phyloP scores from a whole-genome alignment of 2,329 filamentous ascomycete species.

The Nemania serpens region DNA sequence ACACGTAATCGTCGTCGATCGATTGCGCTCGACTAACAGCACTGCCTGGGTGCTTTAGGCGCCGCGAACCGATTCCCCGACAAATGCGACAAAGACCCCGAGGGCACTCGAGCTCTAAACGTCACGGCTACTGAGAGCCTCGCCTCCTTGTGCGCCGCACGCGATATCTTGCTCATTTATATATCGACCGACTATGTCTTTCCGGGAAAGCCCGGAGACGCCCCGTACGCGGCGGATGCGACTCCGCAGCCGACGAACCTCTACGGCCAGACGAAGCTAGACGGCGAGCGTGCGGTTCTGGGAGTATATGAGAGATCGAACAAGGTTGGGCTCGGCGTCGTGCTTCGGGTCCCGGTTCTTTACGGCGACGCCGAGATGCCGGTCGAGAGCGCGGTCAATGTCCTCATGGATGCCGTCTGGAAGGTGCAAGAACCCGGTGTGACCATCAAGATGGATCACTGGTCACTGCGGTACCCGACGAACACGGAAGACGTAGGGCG shows the following conservation, averaged over 20 bases:
- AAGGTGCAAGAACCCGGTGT: slow-evolving; percentile 68
- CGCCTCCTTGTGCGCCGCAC: slow-evolving; percentile 66
- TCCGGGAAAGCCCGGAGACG: slow-evolving; percentile 73
- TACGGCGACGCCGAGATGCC: slow-evolving; percentile 76
- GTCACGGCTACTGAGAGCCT: slow-evolving; percentile 71
- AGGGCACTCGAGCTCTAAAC: slow-evolving; percentile 74
- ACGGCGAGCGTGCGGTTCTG: slow-evolving; percentile 68
- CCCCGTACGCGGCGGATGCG: slow-evolving; percentile 74
- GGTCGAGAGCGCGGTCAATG: slow-evolving; percentile 81
- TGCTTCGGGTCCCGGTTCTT: slow-evolving; percentile 80
- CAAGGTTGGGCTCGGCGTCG: slow-evolving; percentile 62
- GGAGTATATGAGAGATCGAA: slow-evolving; percentile 57
- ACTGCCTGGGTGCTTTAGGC: slow-evolving; percentile 51
- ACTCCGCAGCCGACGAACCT: slow-evolving; percentile 74
- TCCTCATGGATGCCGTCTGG: slow-evolving; percentile 76
- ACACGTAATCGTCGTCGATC: not conserved
- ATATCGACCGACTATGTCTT: slow-evolving; percentile 87
- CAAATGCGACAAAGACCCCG: slow-evolving; percentile 79
- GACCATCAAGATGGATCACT: slow-evolving; percentile 81
- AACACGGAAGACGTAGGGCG: slow-evolving; percentile 86
- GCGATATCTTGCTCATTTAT: slow-evolving; percentile 70
- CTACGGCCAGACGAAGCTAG: slow-evolving; percentile 67
- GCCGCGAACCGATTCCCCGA: slow-evolving; percentile 89
- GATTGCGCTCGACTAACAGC: not conserved
- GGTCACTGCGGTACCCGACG: slow-evolving; percentile 82